Conservation (phyloP, 1,284 basidiomycete genomes). For the Trichosporon sp. region DNA sequence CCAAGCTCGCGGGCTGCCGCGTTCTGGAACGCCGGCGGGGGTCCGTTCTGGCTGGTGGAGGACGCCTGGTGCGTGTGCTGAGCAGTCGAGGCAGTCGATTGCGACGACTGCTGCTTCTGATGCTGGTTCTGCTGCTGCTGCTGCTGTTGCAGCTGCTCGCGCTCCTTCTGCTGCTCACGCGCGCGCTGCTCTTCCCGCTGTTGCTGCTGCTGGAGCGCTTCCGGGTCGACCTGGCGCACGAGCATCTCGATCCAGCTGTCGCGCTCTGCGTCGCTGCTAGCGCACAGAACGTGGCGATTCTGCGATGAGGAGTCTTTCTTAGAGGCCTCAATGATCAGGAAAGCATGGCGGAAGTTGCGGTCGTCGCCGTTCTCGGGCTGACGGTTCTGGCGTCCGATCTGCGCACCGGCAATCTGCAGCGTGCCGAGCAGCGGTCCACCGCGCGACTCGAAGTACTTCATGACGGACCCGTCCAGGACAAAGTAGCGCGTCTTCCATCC, state of each 20-base stretch:
- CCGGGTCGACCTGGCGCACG: slow-evolving; percentile 66
- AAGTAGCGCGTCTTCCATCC: slow-evolving; percentile 95
- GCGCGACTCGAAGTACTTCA: slow-evolving; percentile 95
- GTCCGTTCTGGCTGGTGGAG: background rate
- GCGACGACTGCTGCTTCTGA: background rate
- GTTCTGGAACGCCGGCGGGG: slow-evolving; percentile 20
- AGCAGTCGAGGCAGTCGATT: background rate
- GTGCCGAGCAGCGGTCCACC: slow-evolving; percentile 87
- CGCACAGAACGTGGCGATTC: slow-evolving; percentile 88
- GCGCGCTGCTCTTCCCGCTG: slow-evolving; percentile 23
- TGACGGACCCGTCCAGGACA: slow-evolving; percentile 77
- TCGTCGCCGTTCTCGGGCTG: slow-evolving; percentile 67
- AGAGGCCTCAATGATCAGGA: slow-evolving; percentile 87
- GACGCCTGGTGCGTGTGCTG: slow-evolving; percentile 12
- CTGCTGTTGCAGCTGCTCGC: slow-evolving; percentile 1
- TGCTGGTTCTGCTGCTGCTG: background rate
- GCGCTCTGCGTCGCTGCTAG: slow-evolving; percentile 88
- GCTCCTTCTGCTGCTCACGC: background rate
- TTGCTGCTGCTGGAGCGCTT: slow-evolving; percentile 55
- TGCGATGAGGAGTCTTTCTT: slow-evolving; percentile 63
- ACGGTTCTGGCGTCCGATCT: slow-evolving; percentile 74
- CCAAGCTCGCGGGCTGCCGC: slow-evolving; percentile 13
- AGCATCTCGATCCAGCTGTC: slow-evolving; percentile 95
- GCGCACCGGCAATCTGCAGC: slow-evolving; percentile 80
- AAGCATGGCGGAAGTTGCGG: slow-evolving; percentile 93